A percentile compares a stretch with the other conserved stretches of the same genome.
phyloP scores from a whole-genome alignment of 805 yeast species.

The Soucietia sequanensis region DNA sequence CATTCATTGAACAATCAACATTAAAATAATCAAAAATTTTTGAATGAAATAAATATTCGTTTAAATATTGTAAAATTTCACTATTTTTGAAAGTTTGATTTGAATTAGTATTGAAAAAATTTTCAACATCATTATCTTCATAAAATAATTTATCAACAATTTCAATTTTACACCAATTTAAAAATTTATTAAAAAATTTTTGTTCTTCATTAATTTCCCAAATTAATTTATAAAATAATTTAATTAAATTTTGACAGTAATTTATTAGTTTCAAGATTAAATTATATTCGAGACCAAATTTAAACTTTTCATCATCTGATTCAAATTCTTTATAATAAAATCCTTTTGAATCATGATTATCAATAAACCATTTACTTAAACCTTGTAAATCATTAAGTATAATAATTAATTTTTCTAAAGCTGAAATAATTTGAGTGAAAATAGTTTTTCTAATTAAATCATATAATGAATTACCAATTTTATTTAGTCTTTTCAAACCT shows the following conservation, averaged over 20 bases:
- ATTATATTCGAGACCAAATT: constrained; percentile 7
- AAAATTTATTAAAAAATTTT: constrained; percentile 41
- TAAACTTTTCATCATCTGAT: neutral
- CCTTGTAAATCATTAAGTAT: constrained; percentile 44
- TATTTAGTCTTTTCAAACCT: constrained; percentile 56
- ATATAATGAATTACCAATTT: constrained; percentile 48
- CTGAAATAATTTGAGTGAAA: constrained; percentile 51
- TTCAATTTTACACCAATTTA: constrained; percentile 43
- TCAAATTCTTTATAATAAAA: constrained; percentile 7
- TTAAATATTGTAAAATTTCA: constrained; percentile 24
- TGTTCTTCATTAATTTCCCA: constrained; percentile 48
- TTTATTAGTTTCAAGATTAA: constrained; percentile 5
- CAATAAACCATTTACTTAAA: constrained; percentile 33
- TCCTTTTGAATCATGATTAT: constrained; percentile 9
- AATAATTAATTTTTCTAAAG: constrained; percentile 54
- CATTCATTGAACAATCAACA: constrained; percentile 13
- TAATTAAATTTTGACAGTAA: constrained; percentile 23
- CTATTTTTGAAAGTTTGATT: constrained; percentile 13
- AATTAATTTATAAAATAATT: constrained; percentile 34
- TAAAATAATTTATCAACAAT: constrained; percentile 35
- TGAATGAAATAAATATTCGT: constrained; percentile 18
- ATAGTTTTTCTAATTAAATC: constrained; percentile 48
- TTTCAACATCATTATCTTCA: constrained; percentile 32
- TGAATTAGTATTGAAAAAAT: constrained; percentile 10
- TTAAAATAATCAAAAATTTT: constrained; percentile 17